Percentiles rank a stretch among this genome's conserved stretches.
Evolutionary conservation across 2,329 filamentous ascomycete genomes (phyloP).

Genomic region (Claviceps pazoutovae): DNA sequence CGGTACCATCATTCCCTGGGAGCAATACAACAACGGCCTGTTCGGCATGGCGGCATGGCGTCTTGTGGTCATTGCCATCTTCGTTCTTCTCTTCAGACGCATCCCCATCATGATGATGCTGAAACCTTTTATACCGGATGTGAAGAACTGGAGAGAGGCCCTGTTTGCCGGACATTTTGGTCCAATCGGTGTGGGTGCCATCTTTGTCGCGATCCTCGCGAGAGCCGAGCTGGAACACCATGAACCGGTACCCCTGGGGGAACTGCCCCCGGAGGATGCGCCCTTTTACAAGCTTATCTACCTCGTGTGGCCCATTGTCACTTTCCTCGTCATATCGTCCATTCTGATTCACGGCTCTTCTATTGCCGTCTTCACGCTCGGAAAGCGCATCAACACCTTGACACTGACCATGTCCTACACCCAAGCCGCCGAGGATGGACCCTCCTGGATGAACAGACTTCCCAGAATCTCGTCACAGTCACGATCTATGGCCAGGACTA

Average conservation of each 20-base stretch:
- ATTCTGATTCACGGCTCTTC: slow-evolving; percentile 97
- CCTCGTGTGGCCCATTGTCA: slow-evolving; percentile 89
- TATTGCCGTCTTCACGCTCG: slow-evolving; percentile 90
- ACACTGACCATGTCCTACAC: slow-evolving; percentile 96
- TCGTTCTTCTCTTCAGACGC: slow-evolving; percentile 90
- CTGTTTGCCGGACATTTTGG: slow-evolving; percentile 96
- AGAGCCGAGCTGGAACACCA: slow-evolving; percentile 78
- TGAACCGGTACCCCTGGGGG: slow-evolving; percentile 57
- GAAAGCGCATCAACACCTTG: slow-evolving; percentile 94
- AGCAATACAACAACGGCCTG: slow-evolving; percentile 63
- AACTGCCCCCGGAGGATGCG: slow-evolving; percentile 39
- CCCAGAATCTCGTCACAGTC: slow-evolving; percentile 54
- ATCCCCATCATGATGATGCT: slow-evolving; percentile 87
- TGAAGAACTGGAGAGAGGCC: slow-evolving; percentile 96
- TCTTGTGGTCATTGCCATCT: slow-evolving; percentile 79
- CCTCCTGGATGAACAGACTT: slow-evolving; percentile 88
- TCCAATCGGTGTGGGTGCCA: slow-evolving; percentile 90
- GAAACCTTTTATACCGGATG: slow-evolving; percentile 87
- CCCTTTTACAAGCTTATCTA: slow-evolving; percentile 59
- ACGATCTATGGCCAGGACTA: slow-evolving; percentile 71
- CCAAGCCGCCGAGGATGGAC: slow-evolving; percentile 71
- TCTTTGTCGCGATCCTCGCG: slow-evolving; percentile 87
- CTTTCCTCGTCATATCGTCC: slow-evolving; percentile 85
- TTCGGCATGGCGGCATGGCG: slow-evolving; percentile 77
- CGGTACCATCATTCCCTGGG: slow-evolving; percentile 93